Conservation (phyloP, 768 basidiomycete species). For the Trametes elegans region DNA sequence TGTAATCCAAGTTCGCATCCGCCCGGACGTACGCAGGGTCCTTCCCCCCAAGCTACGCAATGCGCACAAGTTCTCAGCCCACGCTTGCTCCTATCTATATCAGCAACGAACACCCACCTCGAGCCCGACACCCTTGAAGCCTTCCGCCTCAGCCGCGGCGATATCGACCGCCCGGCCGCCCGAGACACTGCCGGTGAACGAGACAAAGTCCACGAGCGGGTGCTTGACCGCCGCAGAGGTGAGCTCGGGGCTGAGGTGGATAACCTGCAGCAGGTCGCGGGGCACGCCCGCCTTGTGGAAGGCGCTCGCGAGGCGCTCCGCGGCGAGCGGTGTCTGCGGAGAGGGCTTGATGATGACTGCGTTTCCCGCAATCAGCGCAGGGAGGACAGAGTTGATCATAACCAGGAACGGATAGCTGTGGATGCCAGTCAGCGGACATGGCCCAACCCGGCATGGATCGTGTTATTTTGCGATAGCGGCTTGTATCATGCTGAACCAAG, state of each 20-base stretch:
- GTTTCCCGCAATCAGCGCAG: conserved; percentile 89
- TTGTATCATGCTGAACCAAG: too few species aligned
- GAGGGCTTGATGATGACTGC: conserved; percentile 92
- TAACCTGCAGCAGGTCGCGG: conserved; percentile 64
- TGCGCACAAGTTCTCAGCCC: neutral
- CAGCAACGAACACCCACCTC: conserved; percentile 48
- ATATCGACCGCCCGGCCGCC: conserved; percentile 75
- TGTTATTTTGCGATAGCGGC: too few species aligned
- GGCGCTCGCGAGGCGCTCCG: conserved; percentile 73
- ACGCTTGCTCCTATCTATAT: neutral
- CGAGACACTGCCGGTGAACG: conserved; percentile 87
- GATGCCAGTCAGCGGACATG: neutral
- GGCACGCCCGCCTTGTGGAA: conserved; percentile 80
- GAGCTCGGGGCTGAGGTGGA: conserved; percentile 68
- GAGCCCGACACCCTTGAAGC: conserved; percentile 85
- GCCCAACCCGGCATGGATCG: too few species aligned
- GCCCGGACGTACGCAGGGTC: conserved; percentile 94
- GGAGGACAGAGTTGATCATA: conserved; percentile 88
- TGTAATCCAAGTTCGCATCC: conserved; percentile 84
- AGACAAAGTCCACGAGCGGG: conserved; percentile 71
- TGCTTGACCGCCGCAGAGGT: conserved; percentile 62
- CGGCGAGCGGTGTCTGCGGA: conserved; percentile 90
- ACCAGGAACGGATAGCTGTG: conserved; percentile 85
- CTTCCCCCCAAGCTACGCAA: conserved; percentile 83
- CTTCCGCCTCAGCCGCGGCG: conserved; percentile 59